Percentiles rank a stretch among this genome's conserved stretches.
Evolutionary conservation across 345 rosid genomes (phyloP).

Genomic region (Erysimum cheiranthoides): DNA sequence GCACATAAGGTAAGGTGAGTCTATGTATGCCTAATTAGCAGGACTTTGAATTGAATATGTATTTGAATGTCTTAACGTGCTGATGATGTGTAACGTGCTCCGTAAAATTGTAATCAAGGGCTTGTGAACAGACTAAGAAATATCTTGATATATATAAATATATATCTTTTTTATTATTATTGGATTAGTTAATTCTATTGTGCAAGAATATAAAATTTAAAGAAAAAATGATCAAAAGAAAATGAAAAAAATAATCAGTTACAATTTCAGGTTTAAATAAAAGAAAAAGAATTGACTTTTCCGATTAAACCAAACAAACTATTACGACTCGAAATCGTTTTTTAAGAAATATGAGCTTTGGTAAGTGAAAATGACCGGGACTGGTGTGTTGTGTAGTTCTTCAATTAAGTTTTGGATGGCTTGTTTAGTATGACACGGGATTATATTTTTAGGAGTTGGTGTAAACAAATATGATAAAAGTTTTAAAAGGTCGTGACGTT

Average conservation of each 20-base stretch:
- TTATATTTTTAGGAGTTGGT: neutral
- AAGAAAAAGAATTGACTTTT: neutral
- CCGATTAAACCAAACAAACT: neutral
- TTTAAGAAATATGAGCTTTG: neutral
- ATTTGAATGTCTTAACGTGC: neutral
- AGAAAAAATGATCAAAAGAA: neutral
- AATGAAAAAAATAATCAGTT: neutral
- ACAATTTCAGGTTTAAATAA: neutral
- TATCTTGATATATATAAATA: neutral
- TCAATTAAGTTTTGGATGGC: neutral
- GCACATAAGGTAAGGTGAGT: neutral
- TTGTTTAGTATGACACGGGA: constrained; percentile 10
- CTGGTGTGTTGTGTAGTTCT: neutral
- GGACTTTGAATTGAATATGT: neutral
- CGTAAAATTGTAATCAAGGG: no score
- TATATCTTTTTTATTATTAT: neutral
- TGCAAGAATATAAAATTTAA: no score
- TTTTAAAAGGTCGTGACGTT: neutral
- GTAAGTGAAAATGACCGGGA: neutral
- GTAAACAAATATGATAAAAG: neutral
- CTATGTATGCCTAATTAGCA: neutral
- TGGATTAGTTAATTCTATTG: neutral
- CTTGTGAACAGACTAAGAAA: neutral
- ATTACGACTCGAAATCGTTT: neutral
- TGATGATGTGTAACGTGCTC: neutral